Percentiles rank a stretch among this genome's conserved stretches.
These are phyloP conservation scores for Hibiscus trionum DNA, from an alignment of 345 rosid genomes.

Conservation along the genomic window DNA sequence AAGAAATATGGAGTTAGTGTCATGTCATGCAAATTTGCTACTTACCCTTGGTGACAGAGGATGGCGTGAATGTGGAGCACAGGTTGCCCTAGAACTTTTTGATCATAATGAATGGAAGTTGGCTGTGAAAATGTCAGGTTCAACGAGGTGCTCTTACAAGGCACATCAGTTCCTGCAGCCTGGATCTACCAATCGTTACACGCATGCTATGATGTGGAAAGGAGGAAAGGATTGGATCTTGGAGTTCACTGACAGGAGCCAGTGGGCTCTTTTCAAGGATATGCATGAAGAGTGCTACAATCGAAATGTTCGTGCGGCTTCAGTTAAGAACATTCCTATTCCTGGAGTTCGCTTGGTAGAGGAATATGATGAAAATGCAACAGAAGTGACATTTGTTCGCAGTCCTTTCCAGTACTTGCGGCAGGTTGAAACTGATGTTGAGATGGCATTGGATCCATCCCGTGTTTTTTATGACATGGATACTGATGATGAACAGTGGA, in stretches of 20 bases:
- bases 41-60: slow-evolving; percentile 74
- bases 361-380: slow-evolving; percentile 44
- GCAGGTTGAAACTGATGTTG: slow-evolving; percentile 86
- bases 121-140: slow-evolving; percentile 66
- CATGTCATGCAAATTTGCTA: slow-evolving; percentile 71
- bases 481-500: slow-evolving; percentile 85
- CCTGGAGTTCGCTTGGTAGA: slow-evolving; percentile 78
- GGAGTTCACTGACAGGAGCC: slow-evolving; percentile 86
- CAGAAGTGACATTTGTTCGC: slow-evolving; percentile 42
- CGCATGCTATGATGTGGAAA: slow-evolving; percentile 99
- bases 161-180: slow-evolving; percentile 95
- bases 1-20: slow-evolving; percentile 54
- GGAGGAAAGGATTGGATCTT: slow-evolving; percentile 94
- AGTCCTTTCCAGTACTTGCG: slow-evolving; percentile 47
- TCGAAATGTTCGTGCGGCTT: slow-evolving; percentile 77
- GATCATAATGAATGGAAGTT: slow-evolving; percentile 92
- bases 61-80: slow-evolving; percentile 84
- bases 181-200: slow-evolving; percentile 84
- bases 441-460: slow-evolving; percentile 81
- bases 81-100: slow-evolving; percentile 60
- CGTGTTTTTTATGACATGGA: slow-evolving; percentile 90
- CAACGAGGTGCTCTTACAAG: slow-evolving; percentile 61
- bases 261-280: slow-evolving; percentile 90
- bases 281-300: slow-evolving; percentile 96
- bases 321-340: slow-evolving; percentile 82